Percentiles rank a stretch among this genome's conserved stretches.
These are phyloP conservation scores for Flaveria trinervia DNA, from an alignment of 129 eudicot species.

Conservation along the genomic window DNA sequence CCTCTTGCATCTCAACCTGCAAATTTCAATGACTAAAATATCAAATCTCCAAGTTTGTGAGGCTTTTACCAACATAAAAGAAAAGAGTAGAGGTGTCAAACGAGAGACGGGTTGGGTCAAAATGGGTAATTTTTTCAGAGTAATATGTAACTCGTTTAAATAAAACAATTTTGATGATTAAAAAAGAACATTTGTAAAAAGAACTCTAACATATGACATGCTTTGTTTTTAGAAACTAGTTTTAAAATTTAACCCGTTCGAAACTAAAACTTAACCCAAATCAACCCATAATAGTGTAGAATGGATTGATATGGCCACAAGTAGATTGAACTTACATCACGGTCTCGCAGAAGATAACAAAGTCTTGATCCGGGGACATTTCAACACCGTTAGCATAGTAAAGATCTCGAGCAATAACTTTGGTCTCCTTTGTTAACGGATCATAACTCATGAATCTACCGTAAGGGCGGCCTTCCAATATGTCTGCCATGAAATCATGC, in stretches of 20 bases:
- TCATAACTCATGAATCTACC: constrained; percentile 88
- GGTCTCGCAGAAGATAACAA: constrained; percentile 84
- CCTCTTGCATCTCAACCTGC: constrained; percentile 79
- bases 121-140: background rate
- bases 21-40: constrained; percentile 10
- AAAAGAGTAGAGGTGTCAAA: background rate
- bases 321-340: constrained; percentile 43
- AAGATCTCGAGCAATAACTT: constrained; percentile 63
- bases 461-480: constrained; percentile 63
- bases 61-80: no score
- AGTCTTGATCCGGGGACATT: constrained; percentile 67
- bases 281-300: background rate
- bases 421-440: constrained; percentile 65
- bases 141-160: background rate
- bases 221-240: background rate
- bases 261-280: background rate
- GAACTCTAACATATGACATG: background rate
- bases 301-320: background rate
- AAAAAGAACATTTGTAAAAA: background rate
- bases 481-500: constrained; percentile 32
- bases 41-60: no score
- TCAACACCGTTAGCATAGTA: constrained; percentile 85
- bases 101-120: background rate
- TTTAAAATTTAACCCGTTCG: background rate
- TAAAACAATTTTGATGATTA: background rate